Evolutionary conservation across 225 moss, liverwort and hornwort genomes (phyloP).

Genomic region (Climacium dendroides): DNA sequence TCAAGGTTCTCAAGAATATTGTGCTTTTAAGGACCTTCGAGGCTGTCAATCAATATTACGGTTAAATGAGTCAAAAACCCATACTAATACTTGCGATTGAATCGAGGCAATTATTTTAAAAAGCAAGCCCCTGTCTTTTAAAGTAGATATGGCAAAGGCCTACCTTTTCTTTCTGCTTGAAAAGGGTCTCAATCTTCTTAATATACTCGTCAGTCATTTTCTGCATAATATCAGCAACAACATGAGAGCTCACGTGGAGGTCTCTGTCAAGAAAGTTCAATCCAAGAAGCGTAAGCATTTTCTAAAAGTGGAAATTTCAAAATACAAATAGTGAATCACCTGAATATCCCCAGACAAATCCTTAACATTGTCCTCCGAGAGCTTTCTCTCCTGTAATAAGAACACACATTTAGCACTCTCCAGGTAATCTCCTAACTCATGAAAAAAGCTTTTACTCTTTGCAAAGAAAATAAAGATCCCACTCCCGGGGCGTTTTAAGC

Average conservation of each 20-base stretch:
- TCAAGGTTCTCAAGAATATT: background rate
- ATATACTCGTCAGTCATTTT: slow-evolving; percentile 92
- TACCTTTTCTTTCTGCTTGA: slow-evolving; percentile 97
- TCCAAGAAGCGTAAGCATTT: background rate
- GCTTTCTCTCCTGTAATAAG: slow-evolving; percentile 65
- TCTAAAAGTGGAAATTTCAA: background rate
- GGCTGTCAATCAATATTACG: background rate
- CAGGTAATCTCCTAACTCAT: background rate
- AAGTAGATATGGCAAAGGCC: background rate
- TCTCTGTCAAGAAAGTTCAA: background rate
- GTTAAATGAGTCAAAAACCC: background rate
- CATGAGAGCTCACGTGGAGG: background rate
- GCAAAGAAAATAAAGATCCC: background rate
- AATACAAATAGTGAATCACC: slow-evolving; percentile 22
- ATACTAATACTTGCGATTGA: background rate
- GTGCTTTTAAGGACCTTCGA: background rate
- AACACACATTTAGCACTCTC: background rate
- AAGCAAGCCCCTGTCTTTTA: background rate
- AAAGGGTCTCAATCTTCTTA: slow-evolving; percentile 74
- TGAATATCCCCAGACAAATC: slow-evolving; percentile 77
- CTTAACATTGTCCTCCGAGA: slow-evolving; percentile 81
- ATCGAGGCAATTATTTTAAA: background rate
- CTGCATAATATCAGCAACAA: slow-evolving; percentile 27
- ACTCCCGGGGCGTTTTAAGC: background rate
- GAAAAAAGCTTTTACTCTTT: background rate